Base-by-base conservation (phyloP, 1,284 basidiomycete species). In the Porphyrellus sp. region DNA sequence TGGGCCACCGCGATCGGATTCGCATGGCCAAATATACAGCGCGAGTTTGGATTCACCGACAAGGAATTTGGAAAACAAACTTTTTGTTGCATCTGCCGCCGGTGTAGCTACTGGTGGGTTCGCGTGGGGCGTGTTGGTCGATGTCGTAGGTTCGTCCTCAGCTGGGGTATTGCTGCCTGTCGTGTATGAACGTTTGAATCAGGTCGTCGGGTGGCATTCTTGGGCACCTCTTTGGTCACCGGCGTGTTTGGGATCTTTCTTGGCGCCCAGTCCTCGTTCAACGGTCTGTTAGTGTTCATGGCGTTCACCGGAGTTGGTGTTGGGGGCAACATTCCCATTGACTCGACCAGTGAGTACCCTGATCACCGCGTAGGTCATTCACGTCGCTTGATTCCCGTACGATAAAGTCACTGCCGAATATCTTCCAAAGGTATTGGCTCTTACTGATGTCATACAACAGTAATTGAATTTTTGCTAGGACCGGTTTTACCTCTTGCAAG, bases 401-500 rank as follows among this genome's bases (percentile, higher is more conserved):
- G 4, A 37, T 38, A n/a, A 28, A 60, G 59, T 60, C 37, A 49
- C 50, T 25, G 34, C 28, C 8, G 59, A 60, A n/a, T 57, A 62
- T 31, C 40, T 60, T 24, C 59, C 59, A 28, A 28, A 37, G 57
- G 60, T 60, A 52, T 20, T 12, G 5, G 3, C 11, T 6, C 12
- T 39, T 15, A 1, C 5, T 30, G 31, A 12, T 18, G 0, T 11
- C n/a, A 27, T 1, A 8, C 1, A 21, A 27, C 5, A 3, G 12
- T 25, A 6, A 28, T 35, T 51, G 24, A 61, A n/a, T 0, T 20
- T 50, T 20, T 6, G 13, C 9, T 8, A 60, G 60, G 31, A 54
- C 20, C 51, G 57, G 3, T 57, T 60, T 20, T 60, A 62, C 42
- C 58, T 63, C 25, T 58, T 60, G 2, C n/a, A 57, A 15, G 59